Conservation (phyloP, 2,329 filamentous ascomycete species). For the Verticillium isaacii region DNA sequence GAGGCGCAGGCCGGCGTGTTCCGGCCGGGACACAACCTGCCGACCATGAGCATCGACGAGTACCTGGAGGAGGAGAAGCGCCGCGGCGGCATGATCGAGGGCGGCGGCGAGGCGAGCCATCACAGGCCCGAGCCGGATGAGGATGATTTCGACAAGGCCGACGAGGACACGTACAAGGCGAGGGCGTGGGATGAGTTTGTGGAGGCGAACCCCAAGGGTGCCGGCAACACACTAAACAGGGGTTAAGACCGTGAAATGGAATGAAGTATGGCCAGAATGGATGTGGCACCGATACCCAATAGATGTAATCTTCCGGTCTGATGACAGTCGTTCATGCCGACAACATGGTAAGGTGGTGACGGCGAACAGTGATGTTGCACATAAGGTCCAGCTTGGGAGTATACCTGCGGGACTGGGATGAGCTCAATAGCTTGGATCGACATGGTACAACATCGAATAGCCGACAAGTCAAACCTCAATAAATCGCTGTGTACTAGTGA, state of each 20-base stretch:
- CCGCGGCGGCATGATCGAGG: constrained; percentile 84
- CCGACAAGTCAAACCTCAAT: too few species aligned
- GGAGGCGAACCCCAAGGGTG: constrained; percentile 81
- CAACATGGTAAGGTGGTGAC: background rate
- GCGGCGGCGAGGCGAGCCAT: constrained; percentile 73
- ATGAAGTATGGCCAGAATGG: background rate
- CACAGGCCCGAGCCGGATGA: constrained; percentile 73
- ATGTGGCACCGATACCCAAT: background rate
- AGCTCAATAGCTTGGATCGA: too few species aligned
- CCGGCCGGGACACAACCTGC: constrained; percentile 83
- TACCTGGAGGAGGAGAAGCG: constrained; percentile 88
- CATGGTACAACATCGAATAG: too few species aligned
- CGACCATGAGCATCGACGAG: constrained; percentile 97
- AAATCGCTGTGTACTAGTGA: too few species aligned
- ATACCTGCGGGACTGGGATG: too few species aligned
- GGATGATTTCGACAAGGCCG: constrained; percentile 82
- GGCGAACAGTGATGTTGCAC: too few species aligned
- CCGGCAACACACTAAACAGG: constrained; percentile 79
- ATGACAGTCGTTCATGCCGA: background rate
- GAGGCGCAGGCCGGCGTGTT: constrained; percentile 80
- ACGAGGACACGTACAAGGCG: constrained; percentile 89
- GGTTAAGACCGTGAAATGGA: constrained; percentile 36
- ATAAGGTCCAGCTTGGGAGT: too few species aligned
- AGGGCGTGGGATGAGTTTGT: constrained; percentile 92
- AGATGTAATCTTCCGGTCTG: background rate